Base-by-base conservation (phyloP, 331 rosid genomes). In the Spiraea crenata region DNA sequence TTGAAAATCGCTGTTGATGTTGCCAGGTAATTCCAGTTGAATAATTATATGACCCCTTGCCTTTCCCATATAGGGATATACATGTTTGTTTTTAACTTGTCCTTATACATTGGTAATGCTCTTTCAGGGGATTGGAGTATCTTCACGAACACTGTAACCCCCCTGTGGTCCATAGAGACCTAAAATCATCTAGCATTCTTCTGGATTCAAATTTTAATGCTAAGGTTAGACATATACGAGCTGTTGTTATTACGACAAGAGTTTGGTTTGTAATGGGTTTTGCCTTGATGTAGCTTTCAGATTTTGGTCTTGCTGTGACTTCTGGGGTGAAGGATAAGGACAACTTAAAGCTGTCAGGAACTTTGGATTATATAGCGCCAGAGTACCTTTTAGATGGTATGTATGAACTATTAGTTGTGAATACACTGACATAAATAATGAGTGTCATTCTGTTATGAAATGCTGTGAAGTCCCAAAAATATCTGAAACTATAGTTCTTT, bases 101-200 rank as follows among this genome's bases (percentile, higher is more conserved):
- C 38, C n/a, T 48, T 34, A 25, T 25, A 49, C 38, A 72, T 71
- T 63, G 17, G 6, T 74, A 50, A 70, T 78, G 72, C 48, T 63
- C 49, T 17, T 35, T 40, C 73, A 93, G 98, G 79, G 98, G 95
- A 47, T 74, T 93, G 80, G 97, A 93, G 77, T 84, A 87, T 85
- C 97, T 93, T 69, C 97, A 93, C 6, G 98, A 93, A 84, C 90
- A 87, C 57, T 83, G 86, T 57, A 84, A 84, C 83, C 97, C 95
- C 51, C 90, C 91, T 9, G 80, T 87, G 82, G 91, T 93, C 77
- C 99, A 84, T 60, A 77, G 99, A 73, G 87, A 86, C 77, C 73
- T 93, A 54, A 85, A 86, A 70, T 89, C 97, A 57, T 89, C 91
- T 3, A 89, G 82, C 79, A 82, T 93, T 85, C 97, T 93, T 82